phyloP scores from a whole-genome alignment of 2,329 filamentous ascomycete genomes.

The Monosporascus sp. region DNA sequence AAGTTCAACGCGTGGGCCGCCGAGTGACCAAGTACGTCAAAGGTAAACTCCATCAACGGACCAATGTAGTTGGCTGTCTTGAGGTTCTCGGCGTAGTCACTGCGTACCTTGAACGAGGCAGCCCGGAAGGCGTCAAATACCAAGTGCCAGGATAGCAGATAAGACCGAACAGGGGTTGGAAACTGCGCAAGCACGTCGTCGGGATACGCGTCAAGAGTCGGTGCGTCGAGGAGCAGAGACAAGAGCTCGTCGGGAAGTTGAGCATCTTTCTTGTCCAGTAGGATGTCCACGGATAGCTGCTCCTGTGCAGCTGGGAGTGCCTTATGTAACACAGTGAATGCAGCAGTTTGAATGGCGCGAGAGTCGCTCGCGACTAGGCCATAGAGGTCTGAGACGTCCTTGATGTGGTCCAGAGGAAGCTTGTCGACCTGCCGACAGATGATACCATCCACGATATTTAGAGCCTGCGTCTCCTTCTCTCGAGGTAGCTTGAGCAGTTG shows the following conservation, averaged over 20 bases:
- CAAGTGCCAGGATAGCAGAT: slow-evolving; percentile 83
- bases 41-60: slow-evolving; percentile 71
- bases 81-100: slow-evolving; percentile 73
- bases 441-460: slow-evolving; percentile 69
- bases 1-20: slow-evolving; percentile 69
- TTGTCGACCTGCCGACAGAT: slow-evolving; percentile 64
- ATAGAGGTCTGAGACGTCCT: slow-evolving; percentile 65
- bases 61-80: slow-evolving; percentile 66
- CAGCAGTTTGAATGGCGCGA: slow-evolving; percentile 68
- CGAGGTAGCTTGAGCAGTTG: slow-evolving; percentile 54
- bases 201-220: slow-evolving; percentile 62
- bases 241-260: slow-evolving; percentile 78
- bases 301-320: slow-evolving; percentile 76
- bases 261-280: slow-evolving; percentile 66
- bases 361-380: slow-evolving; percentile 72
- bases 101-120: slow-evolving; percentile 75
- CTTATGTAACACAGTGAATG: slow-evolving; percentile 73
- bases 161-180: slow-evolving; percentile 67
- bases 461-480: slow-evolving; percentile 52
- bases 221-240: slow-evolving; percentile 74
- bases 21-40: slow-evolving; percentile 78
- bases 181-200: slow-evolving; percentile 63
- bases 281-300: slow-evolving; percentile 70
- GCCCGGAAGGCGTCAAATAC: slow-evolving; percentile 80
- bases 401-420: slow-evolving; percentile 56